Base-by-base conservation (phyloP, 805 yeast species). In the Kuraishia borneana region DNA sequence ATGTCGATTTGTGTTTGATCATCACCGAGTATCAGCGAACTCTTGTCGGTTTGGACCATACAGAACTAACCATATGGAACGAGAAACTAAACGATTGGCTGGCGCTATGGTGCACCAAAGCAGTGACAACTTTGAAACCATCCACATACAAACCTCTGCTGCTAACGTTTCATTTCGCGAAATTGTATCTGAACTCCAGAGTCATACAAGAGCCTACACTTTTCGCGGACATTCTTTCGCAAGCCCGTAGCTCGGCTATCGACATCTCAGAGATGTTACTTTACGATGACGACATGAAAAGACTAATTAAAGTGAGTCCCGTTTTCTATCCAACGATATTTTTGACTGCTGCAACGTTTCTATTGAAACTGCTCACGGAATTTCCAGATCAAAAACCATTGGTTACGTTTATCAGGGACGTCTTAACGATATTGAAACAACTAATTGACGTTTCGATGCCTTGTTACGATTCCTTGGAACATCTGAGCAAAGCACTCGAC, bases 171-270 rank as follows among this genome's bases (percentile, higher is more conserved):
- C 25, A 19, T 20, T 30, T 30, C 20, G 32, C 32, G 10, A 30
- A 30, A 17, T 17, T 30, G 22, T 30, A 18, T 18, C 25, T 30
- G 32, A 30, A 30, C 32, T 18, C 22, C n/a, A 30, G 32, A 20
- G 22, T 30, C 22, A 17, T 30, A 18, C 32, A 30, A 14, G 12
- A 30, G 18, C 22, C 19, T 5, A 16, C 7, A 10, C 16, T 16
- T 13, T 25, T 6, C 23, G 22, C 22, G 17, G 9, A 14, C 10
- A 6, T 30, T 30, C 5, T 30, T 6, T n/a, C 22, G 5, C 32
- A 18, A 5, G 32, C 32, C 6, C 21, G 20, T 7, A 30, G 13
- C 22, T 30, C 32, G 5, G 32, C 32, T 5, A 14, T 30, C 14
- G 32, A 30, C 17, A 20, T 30, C 6, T 14, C 20, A 25, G 32